Conservation (phyloP, 192 early-diverging fungal genomes). For the Backusella macrospora region DNA sequence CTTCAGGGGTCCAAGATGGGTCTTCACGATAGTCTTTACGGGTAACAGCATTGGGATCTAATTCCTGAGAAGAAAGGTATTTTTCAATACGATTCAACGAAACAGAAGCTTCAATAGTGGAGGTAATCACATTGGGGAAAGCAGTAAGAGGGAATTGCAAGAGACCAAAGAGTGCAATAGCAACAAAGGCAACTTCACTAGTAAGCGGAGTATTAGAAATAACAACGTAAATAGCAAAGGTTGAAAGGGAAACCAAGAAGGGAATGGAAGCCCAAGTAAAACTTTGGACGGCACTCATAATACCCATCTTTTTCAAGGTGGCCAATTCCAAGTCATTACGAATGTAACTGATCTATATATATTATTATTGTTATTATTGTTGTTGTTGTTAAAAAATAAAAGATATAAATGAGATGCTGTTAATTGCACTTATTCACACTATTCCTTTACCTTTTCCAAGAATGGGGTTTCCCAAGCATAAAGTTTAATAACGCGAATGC, state of each 20-base stretch:
- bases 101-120: constrained; percentile 80
- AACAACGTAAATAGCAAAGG: constrained; percentile 77
- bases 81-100: constrained; percentile 78
- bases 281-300: constrained; percentile 65
- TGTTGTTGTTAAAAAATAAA: constrained; percentile 10
- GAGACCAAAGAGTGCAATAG: constrained; percentile 90
- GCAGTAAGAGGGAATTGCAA: constrained; percentile 85
- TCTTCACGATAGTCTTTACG: constrained; percentile 40
- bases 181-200: constrained; percentile 78
- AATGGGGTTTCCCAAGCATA: constrained; percentile 93
- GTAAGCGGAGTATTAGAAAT: constrained; percentile 58
- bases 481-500: constrained; percentile 94
- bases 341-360: constrained; percentile 50
- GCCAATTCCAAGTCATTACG: constrained; percentile 77
- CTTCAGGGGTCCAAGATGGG: constrained; percentile 21
- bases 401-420: neutral
- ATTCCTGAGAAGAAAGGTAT: constrained; percentile 82
- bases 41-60: constrained; percentile 68
- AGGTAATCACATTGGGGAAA: constrained; percentile 82
- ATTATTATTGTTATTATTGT: neutral
- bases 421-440: neutral
- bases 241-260: constrained; percentile 84
- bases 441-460: constrained; percentile 60
- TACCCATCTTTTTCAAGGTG: constrained; percentile 75
- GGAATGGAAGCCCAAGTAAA: constrained; percentile 86